A percentile compares a stretch with the other conserved stretches of the same genome.
Conservation (phyloP, 139 green algal genomes). For the Edaphochlamys debaryana region DNA sequence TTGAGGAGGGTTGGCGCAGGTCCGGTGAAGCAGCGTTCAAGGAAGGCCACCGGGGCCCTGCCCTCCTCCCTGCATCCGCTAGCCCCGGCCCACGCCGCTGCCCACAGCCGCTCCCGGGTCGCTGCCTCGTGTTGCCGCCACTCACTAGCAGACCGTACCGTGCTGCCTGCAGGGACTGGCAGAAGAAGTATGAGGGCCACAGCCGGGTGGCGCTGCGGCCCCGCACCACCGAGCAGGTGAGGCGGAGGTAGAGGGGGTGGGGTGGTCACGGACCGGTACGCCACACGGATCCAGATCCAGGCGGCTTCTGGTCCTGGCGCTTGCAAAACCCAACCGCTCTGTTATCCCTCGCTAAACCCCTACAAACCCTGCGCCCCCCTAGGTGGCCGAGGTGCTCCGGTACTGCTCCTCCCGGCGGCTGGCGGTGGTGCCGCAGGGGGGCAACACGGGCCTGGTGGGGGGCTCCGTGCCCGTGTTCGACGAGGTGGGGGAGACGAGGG, state of each 20-base stretch:
- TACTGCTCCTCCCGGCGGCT: constrained; percentile 82
- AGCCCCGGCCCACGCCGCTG: too few species aligned
- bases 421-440: constrained; percentile 94
- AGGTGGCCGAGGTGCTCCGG: constrained; percentile 80
- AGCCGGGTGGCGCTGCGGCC: constrained; percentile 70
- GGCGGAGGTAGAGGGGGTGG: neutral
- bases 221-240: constrained; percentile 70
- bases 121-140: too few species aligned
- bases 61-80: too few species aligned
- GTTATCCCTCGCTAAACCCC: too few species aligned
- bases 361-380: neutral
- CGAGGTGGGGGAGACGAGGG: too few species aligned
- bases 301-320: too few species aligned
- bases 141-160: neutral
- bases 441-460: constrained; percentile 96
- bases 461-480: constrained; percentile 91
- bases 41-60: too few species aligned
- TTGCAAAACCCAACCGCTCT: too few species aligned
- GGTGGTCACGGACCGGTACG: neutral
- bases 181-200: constrained; percentile 85
- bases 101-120: neutral
- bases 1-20: too few species aligned
- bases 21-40: too few species aligned
- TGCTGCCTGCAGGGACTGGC: constrained; percentile 88
- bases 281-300: too few species aligned